Base-by-base conservation (phyloP, 1,284 basidiomycete genomes). In the Phylloporus sp. region DNA sequence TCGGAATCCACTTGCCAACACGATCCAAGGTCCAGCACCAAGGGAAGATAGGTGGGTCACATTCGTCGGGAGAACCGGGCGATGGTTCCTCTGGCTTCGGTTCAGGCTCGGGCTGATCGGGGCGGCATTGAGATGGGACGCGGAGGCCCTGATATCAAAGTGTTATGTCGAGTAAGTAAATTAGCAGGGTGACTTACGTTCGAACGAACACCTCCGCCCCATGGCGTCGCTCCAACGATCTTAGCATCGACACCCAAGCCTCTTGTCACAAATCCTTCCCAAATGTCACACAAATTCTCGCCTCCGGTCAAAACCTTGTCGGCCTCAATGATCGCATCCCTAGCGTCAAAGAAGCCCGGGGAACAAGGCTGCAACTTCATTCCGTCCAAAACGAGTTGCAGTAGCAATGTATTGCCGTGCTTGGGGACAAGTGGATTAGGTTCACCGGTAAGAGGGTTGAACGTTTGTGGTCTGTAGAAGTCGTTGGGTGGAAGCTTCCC, bases 351-450 rank as follows among this genome's bases (percentile, higher is more conserved):
- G 92, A 98, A 98, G 65, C 87, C 87, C 7, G 96, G 97, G 64
- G 92, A 87, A 83, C 97, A 99, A 8, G 93, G 91, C 81, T 98
- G 96, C 59, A 97, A 83, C 87, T 98, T 99, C 95, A 99, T 96
- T 14, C 87, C 96, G 77, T 93, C 91, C 57, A 98, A 73, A 60
- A 98, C 91, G 59, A 98, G 90, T 88, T 98, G 96, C 37, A 95
- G 80, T 60, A 89, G 83, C 64, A 98, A 86, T 39, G 96, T 91
- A 85, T 99, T 99, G 37, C 97, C 97, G 78, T 97, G 93, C 80
- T 91, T 94, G 67, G 97, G 96, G 14, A 99, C 85, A 53, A 94
- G 85, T 32, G 92, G 88, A 75, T 86, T 85, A 73, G 82, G 75
- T 66, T 87, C 85, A 60, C 83, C 82, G 20, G 69, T 79, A 37